Evolutionary conservation across 2,329 filamentous ascomycete species (phyloP).

Genomic region (Penicillium sp.): DNA sequence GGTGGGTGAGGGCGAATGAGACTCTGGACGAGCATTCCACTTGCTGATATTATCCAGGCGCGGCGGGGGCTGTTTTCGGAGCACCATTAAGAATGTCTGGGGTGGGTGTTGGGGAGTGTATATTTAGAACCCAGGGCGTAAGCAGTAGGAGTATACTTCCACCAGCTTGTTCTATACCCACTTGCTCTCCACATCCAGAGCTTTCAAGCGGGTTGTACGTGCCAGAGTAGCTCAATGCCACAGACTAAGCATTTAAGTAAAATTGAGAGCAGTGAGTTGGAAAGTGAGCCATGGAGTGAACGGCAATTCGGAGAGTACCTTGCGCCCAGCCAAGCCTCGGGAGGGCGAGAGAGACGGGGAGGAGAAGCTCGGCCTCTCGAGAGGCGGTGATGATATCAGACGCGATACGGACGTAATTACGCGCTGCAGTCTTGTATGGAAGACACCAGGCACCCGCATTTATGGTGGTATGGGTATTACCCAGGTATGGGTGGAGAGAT

Average conservation of each 20-base stretch:
- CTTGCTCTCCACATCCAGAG: no score
- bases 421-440: no score
- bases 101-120: constrained; percentile 1
- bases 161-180: no score
- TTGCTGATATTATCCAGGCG: constrained; percentile 35
- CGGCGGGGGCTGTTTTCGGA: constrained; percentile 40
- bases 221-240: no score
- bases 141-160: no score
- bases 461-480: neutral
- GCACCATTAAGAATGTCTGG: constrained; percentile 38
- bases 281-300: neutral
- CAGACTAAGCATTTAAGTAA: neutral
- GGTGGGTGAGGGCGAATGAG: constrained; percentile 36
- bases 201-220: no score
- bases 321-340: neutral
- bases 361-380: neutral
- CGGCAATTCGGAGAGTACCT: neutral
- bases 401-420: neutral
- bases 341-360: neutral
- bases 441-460: constrained; percentile 2
- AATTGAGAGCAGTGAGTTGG: neutral
- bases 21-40: constrained; percentile 29
- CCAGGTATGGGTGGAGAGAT: no score
- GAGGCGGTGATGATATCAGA: neutral
- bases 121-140: no score